These are phyloP conservation scores for Hanseniaspora occidentalis DNA, from an alignment of 805 yeast species.

Conservation along the genomic window DNA sequence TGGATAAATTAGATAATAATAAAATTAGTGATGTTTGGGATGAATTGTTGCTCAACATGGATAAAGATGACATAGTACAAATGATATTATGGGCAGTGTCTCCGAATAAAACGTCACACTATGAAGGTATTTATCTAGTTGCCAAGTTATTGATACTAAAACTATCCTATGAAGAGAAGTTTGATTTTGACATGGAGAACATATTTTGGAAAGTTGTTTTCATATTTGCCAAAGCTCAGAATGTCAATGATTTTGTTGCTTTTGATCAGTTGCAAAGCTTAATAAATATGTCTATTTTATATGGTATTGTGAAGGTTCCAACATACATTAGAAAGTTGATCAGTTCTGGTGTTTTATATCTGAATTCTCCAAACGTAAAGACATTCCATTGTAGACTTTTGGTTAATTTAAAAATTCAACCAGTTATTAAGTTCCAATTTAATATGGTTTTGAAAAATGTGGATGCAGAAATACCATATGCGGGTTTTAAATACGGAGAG, in stretches of 20 bases:
- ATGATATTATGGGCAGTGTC: constrained; percentile 22
- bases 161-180: constrained; percentile 15
- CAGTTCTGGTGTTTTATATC: constrained; percentile 73
- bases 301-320: constrained; percentile 32
- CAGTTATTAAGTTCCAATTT: constrained; percentile 38
- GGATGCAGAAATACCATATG: constrained; percentile 20
- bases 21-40: constrained; percentile 22
- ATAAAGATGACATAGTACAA: constrained; percentile 15
- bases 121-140: constrained; percentile 21
- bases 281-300: constrained; percentile 29
- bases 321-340: constrained; percentile 70
- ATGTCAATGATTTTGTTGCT: constrained; percentile 22
- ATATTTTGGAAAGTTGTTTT: constrained; percentile 25
- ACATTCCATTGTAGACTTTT: constrained; percentile 43
- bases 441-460: constrained; percentile 42
- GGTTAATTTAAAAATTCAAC: constrained; percentile 43
- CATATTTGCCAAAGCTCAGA: constrained; percentile 20
- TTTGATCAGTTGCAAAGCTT: constrained; percentile 30
- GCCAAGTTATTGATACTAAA: constrained; percentile 19
- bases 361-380: constrained; percentile 38
- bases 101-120: constrained; percentile 19
- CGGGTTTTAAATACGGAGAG: constrained; percentile 24
- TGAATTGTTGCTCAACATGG: constrained; percentile 16
- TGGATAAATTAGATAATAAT: constrained; percentile 17
- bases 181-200: constrained; percentile 25